Percentiles rank a stretch among this genome's conserved stretches.
phyloP scores from a whole-genome alignment of 2,329 filamentous ascomycete genomes.

The Fusarium tjaetaba region DNA sequence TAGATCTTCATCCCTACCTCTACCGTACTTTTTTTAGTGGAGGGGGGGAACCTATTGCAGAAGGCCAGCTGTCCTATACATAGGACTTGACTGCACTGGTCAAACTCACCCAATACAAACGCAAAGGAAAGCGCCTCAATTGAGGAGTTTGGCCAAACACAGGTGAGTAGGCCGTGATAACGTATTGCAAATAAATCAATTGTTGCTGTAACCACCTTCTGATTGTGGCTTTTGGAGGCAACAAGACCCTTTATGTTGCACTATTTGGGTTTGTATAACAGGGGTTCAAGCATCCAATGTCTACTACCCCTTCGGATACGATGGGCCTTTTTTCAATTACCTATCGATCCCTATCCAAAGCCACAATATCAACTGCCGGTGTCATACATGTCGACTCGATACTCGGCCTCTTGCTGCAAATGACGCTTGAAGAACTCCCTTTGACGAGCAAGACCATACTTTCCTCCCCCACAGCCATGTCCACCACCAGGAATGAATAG shows the following conservation, averaged over 20 bases:
- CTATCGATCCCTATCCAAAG: neutral
- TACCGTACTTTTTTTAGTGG: conserved; percentile 24
- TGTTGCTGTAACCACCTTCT: neutral
- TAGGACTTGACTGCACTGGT: conserved; percentile 1
- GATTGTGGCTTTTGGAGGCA: neutral
- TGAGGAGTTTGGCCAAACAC: neutral
- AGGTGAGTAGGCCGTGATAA: neutral
- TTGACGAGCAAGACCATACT: conserved; percentile 35
- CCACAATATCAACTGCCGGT: neutral
- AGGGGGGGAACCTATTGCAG: conserved; percentile 24
- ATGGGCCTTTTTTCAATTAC: neutral
- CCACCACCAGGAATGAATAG: conserved; percentile 40
- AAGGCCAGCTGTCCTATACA: conserved; percentile 39
- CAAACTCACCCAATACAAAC: conserved; percentile 12
- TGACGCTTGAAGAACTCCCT: conserved; percentile 29
- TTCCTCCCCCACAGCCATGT: conserved; percentile 28
- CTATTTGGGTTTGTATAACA: conserved; percentile 11
- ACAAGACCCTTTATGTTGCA: conserved; percentile 24
- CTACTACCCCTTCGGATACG: neutral
- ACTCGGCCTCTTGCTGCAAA: conserved; percentile 1
- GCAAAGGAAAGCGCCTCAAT: conserved; percentile 27
- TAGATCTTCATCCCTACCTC: conserved; percentile 25
- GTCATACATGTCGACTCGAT: conserved; percentile 8
- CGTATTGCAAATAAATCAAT: neutral
- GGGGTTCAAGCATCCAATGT: neutral